Percentiles rank a stretch among this genome's conserved stretches.
Conservation (phyloP, 257 asterid genomes). For the Striga asiatica region DNA sequence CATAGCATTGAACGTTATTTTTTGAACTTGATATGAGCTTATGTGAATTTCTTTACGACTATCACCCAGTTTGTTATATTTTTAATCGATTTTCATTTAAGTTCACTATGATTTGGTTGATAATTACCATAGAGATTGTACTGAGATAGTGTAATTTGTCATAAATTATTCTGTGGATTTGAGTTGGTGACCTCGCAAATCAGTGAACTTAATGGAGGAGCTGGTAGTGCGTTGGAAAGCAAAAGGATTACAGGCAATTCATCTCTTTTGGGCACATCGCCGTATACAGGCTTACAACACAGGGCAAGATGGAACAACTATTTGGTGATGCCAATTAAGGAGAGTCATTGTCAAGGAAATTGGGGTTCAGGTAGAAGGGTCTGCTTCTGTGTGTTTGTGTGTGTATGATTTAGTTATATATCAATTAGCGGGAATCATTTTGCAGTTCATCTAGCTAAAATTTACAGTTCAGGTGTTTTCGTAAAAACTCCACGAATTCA, state of each 20-base stretch:
- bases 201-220: slow-evolving; percentile 27
- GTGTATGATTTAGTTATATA: not conserved
- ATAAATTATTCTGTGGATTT: not conserved
- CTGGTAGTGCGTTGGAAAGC: slow-evolving; percentile 10
- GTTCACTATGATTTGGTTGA: not conserved
- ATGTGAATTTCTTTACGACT: not conserved
- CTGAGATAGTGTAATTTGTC: not conserved
- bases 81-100: not conserved
- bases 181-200: slow-evolving; percentile 4
- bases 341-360: slow-evolving; percentile 10
- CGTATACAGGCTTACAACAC: slow-evolving; percentile 10
- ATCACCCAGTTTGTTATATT: not conserved
- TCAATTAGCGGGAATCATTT: slow-evolving; percentile 5
- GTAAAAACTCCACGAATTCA: not conserved
- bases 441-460: not conserved
- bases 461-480: not conserved
- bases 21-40: not conserved
- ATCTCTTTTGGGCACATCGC: slow-evolving; percentile 2
- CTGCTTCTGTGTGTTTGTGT: too few relatives aligned
- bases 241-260: slow-evolving; percentile 12
- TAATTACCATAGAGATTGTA: not conserved
- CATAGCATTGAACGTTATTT: not conserved
- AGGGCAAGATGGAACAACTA: slow-evolving; percentile 17
- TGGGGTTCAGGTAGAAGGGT: slow-evolving; percentile 25
- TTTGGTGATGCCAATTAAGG: slow-evolving; percentile 11